Evolutionary conservation across 1,139 yeast species (phyloP), one percentile per base, ranked within the genome.

Genomic region (Yamadazyma sp.): DNA sequence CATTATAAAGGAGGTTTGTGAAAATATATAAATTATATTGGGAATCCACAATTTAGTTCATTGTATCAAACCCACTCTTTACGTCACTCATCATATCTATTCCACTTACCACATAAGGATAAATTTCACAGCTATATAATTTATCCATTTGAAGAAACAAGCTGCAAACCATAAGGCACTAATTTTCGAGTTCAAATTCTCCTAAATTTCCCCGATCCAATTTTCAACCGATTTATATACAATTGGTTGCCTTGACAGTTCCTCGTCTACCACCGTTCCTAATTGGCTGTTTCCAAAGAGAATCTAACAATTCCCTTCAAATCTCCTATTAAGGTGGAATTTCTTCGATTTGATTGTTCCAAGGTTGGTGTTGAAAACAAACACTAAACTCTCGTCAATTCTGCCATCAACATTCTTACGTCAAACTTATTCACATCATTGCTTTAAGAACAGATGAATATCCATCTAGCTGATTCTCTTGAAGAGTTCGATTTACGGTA

Each of bases 401-500:
- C n/a, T n/a, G n/a, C n/a, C n/a, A n/a, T n/a, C n/a, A n/a, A n/a
- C n/a, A n/a, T n/a, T n/a, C n/a, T n/a, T n/a, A n/a, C n/a, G n/a
- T n/a, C n/a, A n/a, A n/a, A n/a, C n/a, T n/a, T n/a, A n/a, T 23
- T 23, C 26, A 11, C 13, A 23, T 18, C 21, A 18, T 18, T 18
- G 21, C 5, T 18, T 18, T 18, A 18, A 18, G 7, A 6, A 11
- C 20, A 6, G 8, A 49, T 49, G 53, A 49, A 49, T 17, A 47
- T 49, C 31, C 53, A 49, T 29, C 35, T 49, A 35, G 45, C 50
- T 24, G 53, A 50, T 37, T 45, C 53, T 6, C 37, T 50, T 35
- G 53, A 50, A 37, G 53, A 50, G 27, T 50, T 50, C 39, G 53
- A 50, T 38, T 34, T 44, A 16, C 39, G 48, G 13, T 52, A 53